Conservation (phyloP, 2,329 filamentous ascomycete genomes). For the Salinomyces thailandicus region DNA sequence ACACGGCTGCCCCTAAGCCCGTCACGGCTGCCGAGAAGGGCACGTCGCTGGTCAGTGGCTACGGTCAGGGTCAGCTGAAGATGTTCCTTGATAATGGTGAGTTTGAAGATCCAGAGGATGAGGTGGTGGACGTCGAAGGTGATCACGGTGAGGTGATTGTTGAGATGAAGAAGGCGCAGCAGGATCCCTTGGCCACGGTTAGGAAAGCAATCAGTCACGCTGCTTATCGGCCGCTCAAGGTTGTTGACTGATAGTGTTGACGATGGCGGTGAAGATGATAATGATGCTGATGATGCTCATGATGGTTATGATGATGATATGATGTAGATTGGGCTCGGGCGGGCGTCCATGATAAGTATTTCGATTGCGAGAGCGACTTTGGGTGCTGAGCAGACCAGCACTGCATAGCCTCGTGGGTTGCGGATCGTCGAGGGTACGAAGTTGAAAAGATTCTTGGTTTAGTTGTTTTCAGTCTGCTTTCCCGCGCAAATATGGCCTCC, state of each 20-base stretch:
- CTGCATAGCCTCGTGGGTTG: no score
- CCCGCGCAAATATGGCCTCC: no score
- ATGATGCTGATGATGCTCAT: no score
- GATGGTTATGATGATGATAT: no score
- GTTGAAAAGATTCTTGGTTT: no score
- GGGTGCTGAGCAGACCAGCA: no score
- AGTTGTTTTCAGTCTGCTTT: no score
- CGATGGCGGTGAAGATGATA: no score
- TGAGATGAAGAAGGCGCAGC: constrained; percentile 23
- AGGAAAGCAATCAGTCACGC: constrained; percentile 44
- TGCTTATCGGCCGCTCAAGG: constrained; percentile 46
- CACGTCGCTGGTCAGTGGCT: constrained; percentile 44
- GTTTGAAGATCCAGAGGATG: constrained; percentile 32
- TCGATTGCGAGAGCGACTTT: no score
- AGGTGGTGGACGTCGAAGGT: constrained; percentile 6
- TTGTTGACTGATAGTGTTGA: constrained; percentile 48
- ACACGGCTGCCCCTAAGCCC: constrained; percentile 37
- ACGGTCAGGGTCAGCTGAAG: constrained; percentile 49
- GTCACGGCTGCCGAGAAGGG: constrained; percentile 36
- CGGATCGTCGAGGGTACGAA: no score
- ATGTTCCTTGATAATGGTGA: constrained; percentile 44
- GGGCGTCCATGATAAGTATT: no score
- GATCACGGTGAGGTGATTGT: constrained; percentile 21
- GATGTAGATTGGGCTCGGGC: no score
- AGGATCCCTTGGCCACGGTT: constrained; percentile 37